phyloP scores from a whole-genome alignment of 179 eudicot species.

The Vitellaria paradoxa region DNA sequence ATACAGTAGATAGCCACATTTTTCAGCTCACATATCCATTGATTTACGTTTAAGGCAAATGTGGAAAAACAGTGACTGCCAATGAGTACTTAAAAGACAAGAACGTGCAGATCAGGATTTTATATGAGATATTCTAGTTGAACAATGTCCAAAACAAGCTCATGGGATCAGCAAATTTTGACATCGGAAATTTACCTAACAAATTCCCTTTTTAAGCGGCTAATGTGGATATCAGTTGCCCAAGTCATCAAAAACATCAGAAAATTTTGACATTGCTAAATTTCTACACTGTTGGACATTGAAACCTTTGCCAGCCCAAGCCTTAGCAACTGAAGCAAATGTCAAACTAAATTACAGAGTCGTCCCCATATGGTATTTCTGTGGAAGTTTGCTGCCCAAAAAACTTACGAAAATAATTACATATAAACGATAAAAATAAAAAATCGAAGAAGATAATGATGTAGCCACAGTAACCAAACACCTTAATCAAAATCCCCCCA shows the following conservation, averaged over 20 bases:
- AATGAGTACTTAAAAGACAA: neutral
- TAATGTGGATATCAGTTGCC: too few relatives aligned
- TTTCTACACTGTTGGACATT: too few relatives aligned
- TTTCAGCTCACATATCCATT: too few relatives aligned
- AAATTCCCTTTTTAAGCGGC: neutral
- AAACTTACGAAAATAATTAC: too few relatives aligned
- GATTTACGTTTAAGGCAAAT: too few relatives aligned
- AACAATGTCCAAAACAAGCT: neutral
- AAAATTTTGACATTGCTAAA: neutral
- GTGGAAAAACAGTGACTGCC: too few relatives aligned
- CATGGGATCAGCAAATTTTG: neutral
- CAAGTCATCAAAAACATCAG: neutral
- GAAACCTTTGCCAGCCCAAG: neutral
- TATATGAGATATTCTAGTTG: neutral
- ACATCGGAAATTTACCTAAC: neutral
- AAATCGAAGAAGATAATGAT: neutral
- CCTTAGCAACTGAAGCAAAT: neutral
- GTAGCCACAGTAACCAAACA: neutral
- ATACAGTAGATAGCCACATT: too few relatives aligned
- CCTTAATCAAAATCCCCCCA: neutral
- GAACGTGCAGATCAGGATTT: neutral
- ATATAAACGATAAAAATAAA: neutral
- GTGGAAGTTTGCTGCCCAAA: too few relatives aligned
- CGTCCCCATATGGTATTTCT: neutral
- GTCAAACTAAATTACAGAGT: neutral